Base-by-base conservation (phyloP, 805 yeast species). In the Wickerhamomyces queroliae region DNA sequence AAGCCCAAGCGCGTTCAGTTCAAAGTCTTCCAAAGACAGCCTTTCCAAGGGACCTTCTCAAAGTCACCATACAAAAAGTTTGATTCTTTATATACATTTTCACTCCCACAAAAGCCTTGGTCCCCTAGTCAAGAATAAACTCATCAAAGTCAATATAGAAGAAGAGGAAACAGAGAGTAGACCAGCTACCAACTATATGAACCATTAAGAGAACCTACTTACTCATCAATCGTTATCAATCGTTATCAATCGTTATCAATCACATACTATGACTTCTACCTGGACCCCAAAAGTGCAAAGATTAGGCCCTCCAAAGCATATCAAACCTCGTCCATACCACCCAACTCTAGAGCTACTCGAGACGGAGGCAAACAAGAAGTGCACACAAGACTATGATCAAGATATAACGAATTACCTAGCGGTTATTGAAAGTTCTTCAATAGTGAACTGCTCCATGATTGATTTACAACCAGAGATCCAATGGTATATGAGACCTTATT, bases 401-500 rank as follows among this genome's bases (percentile, higher is more conserved):
- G 79, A 72, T 16, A 62, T 71, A 23, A 59, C 61, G 20, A 60
- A 58, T 41, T 61, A 68, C 45, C 50, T 70, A 45, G 52, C 75
- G 3, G 46, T 44, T 7, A 50, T 69, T 22, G 79, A 75, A 47
- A 41, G 42, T 11, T 42, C 38, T 16, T 47, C 65, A 3, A 48
- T 44, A 29, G 59, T 58, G 43, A 50, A 50, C 29, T 50, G 58
- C 28, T 41, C 73, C 56, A 75, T 86, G 75, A 83, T 88, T 47
- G 88, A 80, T 46, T 74, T 80, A 41, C 98, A 90, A 61, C 96
- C 96, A 2, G 95, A 88, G 56, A 70, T 90, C 36, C 76, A 79
- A 37, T 80, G 90, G 79, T 70, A 69, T 40, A 83, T 88, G 76
- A 73, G 97, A 50, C 80, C 85, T 12, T 82, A 77, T 52, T 67